Percentiles rank a stretch among this genome's conserved stretches.
phyloP scores from a whole-genome alignment of 2,329 filamentous ascomycete species.

The Fusarium sp. region DNA sequence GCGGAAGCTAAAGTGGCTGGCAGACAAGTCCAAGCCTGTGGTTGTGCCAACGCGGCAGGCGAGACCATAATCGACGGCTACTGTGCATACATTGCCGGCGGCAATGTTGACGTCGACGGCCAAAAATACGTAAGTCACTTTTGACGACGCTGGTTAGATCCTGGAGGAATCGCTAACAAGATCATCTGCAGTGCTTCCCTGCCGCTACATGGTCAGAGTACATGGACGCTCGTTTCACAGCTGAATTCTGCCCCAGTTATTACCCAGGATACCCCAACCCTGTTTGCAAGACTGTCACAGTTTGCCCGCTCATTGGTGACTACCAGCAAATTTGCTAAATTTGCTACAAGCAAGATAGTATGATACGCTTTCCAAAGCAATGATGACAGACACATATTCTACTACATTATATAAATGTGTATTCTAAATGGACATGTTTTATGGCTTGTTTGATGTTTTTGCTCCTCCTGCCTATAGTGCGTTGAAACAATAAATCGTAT shows the following conservation, averaged over 20 bases:
- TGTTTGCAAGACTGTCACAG: neutral
- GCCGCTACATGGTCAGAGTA: neutral
- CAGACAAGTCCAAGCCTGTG: neutral
- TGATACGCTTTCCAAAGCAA: rapidly evolving
- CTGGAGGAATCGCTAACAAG: neutral
- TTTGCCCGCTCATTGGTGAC: neutral
- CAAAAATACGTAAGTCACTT: neutral
- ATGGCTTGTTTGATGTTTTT: neutral
- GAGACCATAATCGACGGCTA: neutral
- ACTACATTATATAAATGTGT: neutral
- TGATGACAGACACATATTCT: neutral
- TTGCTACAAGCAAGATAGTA: no score
- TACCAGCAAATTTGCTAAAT: neutral
- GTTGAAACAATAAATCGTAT: no score
- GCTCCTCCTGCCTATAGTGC: no score
- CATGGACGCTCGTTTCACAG: neutral
- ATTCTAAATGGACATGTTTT: neutral
- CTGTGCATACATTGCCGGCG: neutral
- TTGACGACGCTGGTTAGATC: neutral
- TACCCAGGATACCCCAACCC: neutral
- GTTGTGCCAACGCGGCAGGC: neutral
- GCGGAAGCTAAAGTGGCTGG: neutral
- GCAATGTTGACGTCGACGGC: neutral
- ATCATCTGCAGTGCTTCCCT: neutral
- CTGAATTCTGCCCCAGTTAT: neutral